Percentiles rank a stretch among this genome's conserved stretches.
Evolutionary conservation across 768 basidiomycete species (phyloP).

Genomic region (Leccinum longicurvipes): DNA sequence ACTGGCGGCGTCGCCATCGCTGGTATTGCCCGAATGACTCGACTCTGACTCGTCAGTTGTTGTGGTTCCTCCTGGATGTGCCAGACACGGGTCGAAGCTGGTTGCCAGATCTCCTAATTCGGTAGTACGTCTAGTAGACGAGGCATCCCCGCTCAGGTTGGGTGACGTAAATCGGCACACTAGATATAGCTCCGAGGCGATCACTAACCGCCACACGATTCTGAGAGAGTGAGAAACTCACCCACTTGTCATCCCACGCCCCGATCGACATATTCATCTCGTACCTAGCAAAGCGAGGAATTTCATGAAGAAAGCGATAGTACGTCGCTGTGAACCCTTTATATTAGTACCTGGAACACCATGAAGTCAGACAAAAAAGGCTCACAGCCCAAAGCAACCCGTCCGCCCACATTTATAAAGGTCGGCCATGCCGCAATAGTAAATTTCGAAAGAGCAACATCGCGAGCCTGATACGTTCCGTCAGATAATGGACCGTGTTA

Average conservation of each 20-base stretch:
- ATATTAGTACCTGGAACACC: neutral
- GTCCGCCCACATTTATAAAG: constrained; percentile 11
- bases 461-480: constrained; percentile 7
- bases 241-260: constrained; percentile 19
- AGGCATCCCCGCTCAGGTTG: too few species aligned
- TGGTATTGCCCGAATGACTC: neutral
- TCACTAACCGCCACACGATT: neutral
- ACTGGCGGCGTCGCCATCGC: neutral
- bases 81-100: too few species aligned
- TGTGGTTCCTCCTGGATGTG: too few species aligned
- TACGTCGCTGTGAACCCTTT: constrained; percentile 5
- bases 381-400: constrained; percentile 6
- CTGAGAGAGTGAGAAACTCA: neutral
- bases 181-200: constrained; percentile 13
- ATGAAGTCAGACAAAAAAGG: neutral
- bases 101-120: too few species aligned
- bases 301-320: constrained; percentile 17
- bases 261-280: constrained; percentile 15
- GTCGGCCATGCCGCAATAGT: constrained; percentile 10
- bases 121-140: too few species aligned
- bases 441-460: constrained; percentile 11
- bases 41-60: neutral
- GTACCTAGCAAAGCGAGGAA: constrained; percentile 14
- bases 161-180: constrained; percentile 13
- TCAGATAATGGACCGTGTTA: too few species aligned